These are phyloP conservation scores for Phytopythium vexans DNA, from an alignment of 352 stramenopile species.

Conservation along the genomic window DNA sequence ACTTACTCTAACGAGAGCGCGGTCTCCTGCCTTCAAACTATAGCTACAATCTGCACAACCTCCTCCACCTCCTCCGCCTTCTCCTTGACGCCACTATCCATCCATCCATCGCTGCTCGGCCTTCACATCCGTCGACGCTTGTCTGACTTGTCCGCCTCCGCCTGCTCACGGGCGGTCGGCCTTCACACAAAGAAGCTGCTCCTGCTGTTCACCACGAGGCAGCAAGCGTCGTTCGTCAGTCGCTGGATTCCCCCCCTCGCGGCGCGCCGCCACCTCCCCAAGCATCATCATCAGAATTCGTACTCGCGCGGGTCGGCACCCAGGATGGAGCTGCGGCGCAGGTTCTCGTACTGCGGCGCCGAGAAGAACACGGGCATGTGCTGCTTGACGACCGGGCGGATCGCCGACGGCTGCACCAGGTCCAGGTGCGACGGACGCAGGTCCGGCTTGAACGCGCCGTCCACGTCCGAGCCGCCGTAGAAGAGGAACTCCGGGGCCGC, in stretches of 20 bases:
- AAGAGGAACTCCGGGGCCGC: slow-evolving; percentile 53
- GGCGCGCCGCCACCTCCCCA: neutral
- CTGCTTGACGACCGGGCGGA: slow-evolving; percentile 50
- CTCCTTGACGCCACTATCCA: too few species aligned
- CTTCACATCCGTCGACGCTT: too few species aligned
- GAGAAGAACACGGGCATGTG: slow-evolving; percentile 74
- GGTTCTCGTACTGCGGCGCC: slow-evolving; percentile 30
- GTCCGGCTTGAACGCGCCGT: slow-evolving; percentile 47
- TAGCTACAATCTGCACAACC: too few species aligned
- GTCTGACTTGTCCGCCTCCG: too few species aligned
- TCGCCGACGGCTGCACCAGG: slow-evolving; percentile 42
- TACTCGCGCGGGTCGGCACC: slow-evolving; percentile 50
- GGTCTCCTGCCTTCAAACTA: too few species aligned
- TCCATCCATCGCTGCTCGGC: too few species aligned
- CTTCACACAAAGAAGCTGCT: too few species aligned
- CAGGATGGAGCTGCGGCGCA: slow-evolving; percentile 37
- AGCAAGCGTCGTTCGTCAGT: too few species aligned
- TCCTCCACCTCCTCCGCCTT: too few species aligned
- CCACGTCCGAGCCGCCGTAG: slow-evolving; percentile 53
- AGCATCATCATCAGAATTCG: slow-evolving; percentile 35
- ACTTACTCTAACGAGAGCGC: too few species aligned
- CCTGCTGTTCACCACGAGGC: too few species aligned
- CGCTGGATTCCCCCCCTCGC: neutral
- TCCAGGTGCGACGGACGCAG: slow-evolving; percentile 27
- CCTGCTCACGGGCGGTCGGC: too few species aligned